Conservation (phyloP, 371 early-diverging fungal species). For the Smittium culicis region DNA sequence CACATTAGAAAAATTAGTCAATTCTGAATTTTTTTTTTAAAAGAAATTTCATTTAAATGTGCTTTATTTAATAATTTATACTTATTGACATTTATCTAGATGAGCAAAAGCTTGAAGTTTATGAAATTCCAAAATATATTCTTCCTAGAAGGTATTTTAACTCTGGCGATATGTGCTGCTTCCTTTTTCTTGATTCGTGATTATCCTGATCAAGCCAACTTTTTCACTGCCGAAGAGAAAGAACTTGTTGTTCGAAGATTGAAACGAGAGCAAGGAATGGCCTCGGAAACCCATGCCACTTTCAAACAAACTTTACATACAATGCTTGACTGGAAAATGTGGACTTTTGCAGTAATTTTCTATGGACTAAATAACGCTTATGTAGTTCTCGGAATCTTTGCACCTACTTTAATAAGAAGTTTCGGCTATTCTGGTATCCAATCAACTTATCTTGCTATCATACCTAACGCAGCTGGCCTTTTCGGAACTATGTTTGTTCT, state of each 20-base stretch:
- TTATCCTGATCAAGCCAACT: slow-evolving; percentile 25
- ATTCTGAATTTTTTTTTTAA: not conserved
- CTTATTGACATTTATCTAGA: too few species aligned
- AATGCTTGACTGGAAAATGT: slow-evolving; percentile 27
- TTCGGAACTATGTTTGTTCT: slow-evolving; percentile 20
- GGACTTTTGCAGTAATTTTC: slow-evolving; percentile 28
- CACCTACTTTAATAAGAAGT: slow-evolving; percentile 30
- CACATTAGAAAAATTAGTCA: not conserved
- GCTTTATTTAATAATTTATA: too few species aligned
- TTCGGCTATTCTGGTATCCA: slow-evolving; percentile 32
- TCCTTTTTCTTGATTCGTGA: slow-evolving; percentile 20
- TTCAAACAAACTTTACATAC: slow-evolving; percentile 17
- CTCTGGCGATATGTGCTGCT: slow-evolving; percentile 27
- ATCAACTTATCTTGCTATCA: slow-evolving; percentile 32
- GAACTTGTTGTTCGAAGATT: slow-evolving; percentile 17
- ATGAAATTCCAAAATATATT: slow-evolving; percentile 49
- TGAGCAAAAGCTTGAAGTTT: too few species aligned
- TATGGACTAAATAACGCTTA: slow-evolving; percentile 23
- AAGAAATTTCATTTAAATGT: too few species aligned
- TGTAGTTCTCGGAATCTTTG: slow-evolving; percentile 26
- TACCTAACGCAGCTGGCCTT: slow-evolving; percentile 27
- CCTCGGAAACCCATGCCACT: slow-evolving; percentile 12
- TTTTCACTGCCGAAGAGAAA: slow-evolving; percentile 22
- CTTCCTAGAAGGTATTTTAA: slow-evolving; percentile 35
- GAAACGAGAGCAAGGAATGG: slow-evolving; percentile 19